These are phyloP conservation scores for Neofusicoccum sp. DNA, from an alignment of 2,329 filamentous ascomycete species.

Conservation along the genomic window DNA sequence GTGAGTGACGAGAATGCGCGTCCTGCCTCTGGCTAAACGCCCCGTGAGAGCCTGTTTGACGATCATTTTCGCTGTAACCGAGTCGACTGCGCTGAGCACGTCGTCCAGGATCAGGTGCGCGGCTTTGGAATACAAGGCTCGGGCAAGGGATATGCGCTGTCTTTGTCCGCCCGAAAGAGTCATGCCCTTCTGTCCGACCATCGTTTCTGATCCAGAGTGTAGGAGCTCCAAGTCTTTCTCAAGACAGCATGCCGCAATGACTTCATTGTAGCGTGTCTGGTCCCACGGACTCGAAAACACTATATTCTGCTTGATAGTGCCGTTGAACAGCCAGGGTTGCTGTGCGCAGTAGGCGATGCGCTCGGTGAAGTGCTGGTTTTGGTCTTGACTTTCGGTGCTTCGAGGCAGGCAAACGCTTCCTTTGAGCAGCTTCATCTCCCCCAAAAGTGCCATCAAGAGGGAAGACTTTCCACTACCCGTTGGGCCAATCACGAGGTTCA, in stretches of 20 bases:
- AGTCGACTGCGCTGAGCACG: conserved; percentile 93
- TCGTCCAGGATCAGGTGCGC: conserved; percentile 90
- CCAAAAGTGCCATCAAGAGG: conserved; percentile 88
- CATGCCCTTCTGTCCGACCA: conserved; percentile 96
- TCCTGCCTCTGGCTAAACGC: conserved; percentile 81
- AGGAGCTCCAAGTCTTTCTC: conserved; percentile 90
- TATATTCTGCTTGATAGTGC: conserved; percentile 93
- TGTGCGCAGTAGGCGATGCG: conserved; percentile 96
- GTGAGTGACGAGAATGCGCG: conserved; percentile 93
- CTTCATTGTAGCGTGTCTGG: conserved; percentile 77
- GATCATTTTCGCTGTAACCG: conserved; percentile 97
- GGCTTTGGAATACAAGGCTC: conserved; percentile 93
- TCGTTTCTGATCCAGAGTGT: conserved; percentile 85
- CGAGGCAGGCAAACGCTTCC: conserved; percentile 84
- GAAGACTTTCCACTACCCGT: conserved; percentile 97
- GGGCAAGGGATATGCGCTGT: conserved; percentile 90
- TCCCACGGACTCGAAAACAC: conserved; percentile 81
- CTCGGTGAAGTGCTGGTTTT: conserved; percentile 78
- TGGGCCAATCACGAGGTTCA: conserved; percentile 90
- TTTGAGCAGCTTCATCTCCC: conserved; percentile 86
- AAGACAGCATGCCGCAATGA: conserved; percentile 86
- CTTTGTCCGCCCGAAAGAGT: conserved; percentile 96
- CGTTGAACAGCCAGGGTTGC: conserved; percentile 95
- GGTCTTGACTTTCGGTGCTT: conserved; percentile 79
- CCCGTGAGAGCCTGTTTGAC: conserved; percentile 91